These are phyloP conservation scores for Macrotyloma uniflorum DNA, from an alignment of 306 rosid species.

Conservation along the genomic window DNA sequence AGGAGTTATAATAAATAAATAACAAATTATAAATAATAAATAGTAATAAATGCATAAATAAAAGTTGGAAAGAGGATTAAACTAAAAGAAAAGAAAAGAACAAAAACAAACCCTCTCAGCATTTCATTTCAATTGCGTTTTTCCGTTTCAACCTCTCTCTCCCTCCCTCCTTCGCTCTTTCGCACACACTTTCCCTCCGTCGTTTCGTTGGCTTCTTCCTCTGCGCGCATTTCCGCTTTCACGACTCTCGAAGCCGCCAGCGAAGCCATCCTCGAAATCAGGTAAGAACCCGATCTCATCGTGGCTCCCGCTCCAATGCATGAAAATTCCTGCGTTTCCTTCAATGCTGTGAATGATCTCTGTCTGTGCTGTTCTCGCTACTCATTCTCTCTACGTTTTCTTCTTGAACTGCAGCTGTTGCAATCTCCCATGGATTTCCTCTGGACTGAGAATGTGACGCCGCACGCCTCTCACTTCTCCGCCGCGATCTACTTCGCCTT, in stretches of 20 bases:
- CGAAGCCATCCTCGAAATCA: not conserved
- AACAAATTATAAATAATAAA: too few relatives aligned
- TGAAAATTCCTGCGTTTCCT: constrained; percentile 4
- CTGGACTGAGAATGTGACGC: constrained; percentile 48
- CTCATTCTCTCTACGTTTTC: constrained; percentile 41
- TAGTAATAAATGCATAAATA: not conserved
- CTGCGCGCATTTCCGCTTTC: constrained; percentile 1
- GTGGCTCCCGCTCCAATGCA: not conserved
- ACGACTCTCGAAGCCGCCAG: not conserved
- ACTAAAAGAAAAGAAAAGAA: not conserved
- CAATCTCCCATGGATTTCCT: constrained; percentile 55
- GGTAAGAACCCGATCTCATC: constrained; percentile 44
- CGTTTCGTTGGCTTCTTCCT: not conserved
- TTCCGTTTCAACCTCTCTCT: constrained; percentile 27
- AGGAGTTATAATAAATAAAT: constrained; percentile 11
- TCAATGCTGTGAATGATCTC: constrained; percentile 33
- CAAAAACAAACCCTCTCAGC: constrained; percentile 19
- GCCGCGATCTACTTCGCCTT: constrained; percentile 68
- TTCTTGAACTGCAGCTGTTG: constrained; percentile 28
- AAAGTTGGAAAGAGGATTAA: not conserved
- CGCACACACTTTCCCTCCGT: constrained; percentile 35
- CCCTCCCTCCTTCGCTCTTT: not conserved
- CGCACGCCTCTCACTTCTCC: constrained; percentile 59
- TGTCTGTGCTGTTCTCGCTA: not conserved
- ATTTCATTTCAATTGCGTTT: not conserved